phyloP scores from a whole-genome alignment of 495 filamentous ascomycete genomes.

The Clavariopsis aquatica region DNA sequence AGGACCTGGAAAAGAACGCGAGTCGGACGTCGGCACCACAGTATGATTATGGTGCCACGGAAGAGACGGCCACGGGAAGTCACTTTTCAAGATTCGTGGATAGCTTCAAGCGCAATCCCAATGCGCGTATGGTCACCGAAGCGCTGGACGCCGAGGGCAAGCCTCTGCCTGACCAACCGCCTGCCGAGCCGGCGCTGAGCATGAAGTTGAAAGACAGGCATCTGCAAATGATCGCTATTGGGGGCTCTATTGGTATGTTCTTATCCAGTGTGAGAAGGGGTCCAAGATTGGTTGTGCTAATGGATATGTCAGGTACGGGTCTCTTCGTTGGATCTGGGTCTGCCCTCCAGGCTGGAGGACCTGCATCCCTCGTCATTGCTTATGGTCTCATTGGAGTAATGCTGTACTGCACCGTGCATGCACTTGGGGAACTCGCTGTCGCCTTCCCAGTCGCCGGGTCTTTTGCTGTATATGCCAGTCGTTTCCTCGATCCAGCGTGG shows the following conservation, averaged over 20 bases:
- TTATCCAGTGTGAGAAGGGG: neutral
- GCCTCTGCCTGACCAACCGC: conserved; percentile 67
- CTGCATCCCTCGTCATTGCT: conserved; percentile 82
- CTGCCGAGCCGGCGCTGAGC: conserved; percentile 74
- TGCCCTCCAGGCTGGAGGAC: conserved; percentile 76
- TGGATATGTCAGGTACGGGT: conserved; percentile 68
- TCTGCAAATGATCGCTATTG: conserved; percentile 96
- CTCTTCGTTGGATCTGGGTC: conserved; percentile 86
- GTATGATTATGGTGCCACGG: conserved; percentile 34
- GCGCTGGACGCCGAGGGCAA: conserved; percentile 62
- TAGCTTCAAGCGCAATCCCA: conserved; percentile 81
- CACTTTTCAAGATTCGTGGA: conserved; percentile 50
- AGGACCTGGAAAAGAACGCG: conserved; percentile 28
- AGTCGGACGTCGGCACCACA: neutral
- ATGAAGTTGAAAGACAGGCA: conserved; percentile 80
- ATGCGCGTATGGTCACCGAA: conserved; percentile 56
- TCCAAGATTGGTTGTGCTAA: neutral
- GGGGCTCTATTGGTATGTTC: conserved; percentile 81
- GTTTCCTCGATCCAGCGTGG: conserved; percentile 94
- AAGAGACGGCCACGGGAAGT: conserved; percentile 23
- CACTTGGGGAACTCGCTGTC: conserved; percentile 89
- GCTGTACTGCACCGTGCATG: conserved; percentile 90
- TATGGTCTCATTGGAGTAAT: conserved; percentile 83
- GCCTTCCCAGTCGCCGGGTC: conserved; percentile 89
- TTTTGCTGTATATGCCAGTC: conserved; percentile 86